A percentile compares a stretch with the other conserved stretches of the same genome.
phyloP scores from a whole-genome alignment of 1,139 yeast genomes.

The Yamadazyma triangularis region DNA sequence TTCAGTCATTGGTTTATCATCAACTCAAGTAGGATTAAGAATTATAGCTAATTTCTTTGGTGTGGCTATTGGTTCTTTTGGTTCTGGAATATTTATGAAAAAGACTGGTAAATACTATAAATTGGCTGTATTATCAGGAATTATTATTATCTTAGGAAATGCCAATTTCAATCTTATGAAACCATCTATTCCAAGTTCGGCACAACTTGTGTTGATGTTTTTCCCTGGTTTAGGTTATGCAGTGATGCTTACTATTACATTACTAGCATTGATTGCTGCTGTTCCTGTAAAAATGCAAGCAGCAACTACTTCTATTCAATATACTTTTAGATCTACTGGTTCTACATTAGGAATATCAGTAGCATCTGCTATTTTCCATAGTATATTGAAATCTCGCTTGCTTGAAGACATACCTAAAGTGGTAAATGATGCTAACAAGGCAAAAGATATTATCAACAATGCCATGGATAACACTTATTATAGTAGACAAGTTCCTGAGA shows the following conservation, averaged over 20 bases:
- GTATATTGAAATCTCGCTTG: conserved; percentile 19
- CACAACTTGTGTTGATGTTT: conserved; percentile 30
- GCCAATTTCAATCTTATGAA: conserved; percentile 32
- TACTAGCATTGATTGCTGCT: conserved; percentile 63
- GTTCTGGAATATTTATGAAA: conserved; percentile 67
- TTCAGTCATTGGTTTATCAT: conserved; percentile 49
- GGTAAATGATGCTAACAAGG: conserved; percentile 27
- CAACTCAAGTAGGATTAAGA: conserved; percentile 61
- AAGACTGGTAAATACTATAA: conserved; percentile 62
- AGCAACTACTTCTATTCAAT: conserved; percentile 69
- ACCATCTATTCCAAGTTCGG: conserved; percentile 35
- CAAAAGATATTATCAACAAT: conserved; percentile 39
- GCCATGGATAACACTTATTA: conserved; percentile 60
- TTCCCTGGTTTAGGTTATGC: conserved; percentile 59
- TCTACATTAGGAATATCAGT: conserved; percentile 68
- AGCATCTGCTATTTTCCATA: conserved; percentile 62
- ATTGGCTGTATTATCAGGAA: conserved; percentile 42
- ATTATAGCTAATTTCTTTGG: conserved; percentile 65
- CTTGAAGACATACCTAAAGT: conserved; percentile 17
- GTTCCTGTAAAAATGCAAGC: conserved; percentile 64
- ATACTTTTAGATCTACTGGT: conserved; percentile 71
- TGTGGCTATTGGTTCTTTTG: conserved; percentile 64
- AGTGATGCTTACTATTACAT: conserved; percentile 59
- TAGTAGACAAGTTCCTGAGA: conserved; percentile 45
- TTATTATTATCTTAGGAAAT: conserved; percentile 44